A percentile compares a stretch with the other conserved stretches of the same genome.
Evolutionary conservation across 768 basidiomycete species (phyloP).

Genomic region (Suillus cothurnatus): DNA sequence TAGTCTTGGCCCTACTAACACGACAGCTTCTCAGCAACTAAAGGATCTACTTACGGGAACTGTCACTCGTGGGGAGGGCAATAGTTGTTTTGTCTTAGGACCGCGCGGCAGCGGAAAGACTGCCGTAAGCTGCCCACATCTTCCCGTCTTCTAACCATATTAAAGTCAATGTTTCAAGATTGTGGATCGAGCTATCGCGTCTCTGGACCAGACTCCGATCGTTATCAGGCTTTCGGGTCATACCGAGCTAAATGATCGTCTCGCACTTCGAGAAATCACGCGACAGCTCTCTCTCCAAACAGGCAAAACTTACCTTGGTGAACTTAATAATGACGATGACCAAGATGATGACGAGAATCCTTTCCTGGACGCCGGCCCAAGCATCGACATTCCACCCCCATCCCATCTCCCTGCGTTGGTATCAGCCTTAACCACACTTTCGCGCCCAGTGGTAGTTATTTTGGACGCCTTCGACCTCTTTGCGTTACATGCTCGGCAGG

Average conservation of each 20-base stretch:
- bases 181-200: slow-evolving; percentile 55
- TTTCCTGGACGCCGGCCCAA: slow-evolving; percentile 42
- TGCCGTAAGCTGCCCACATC: slow-evolving; percentile 46
- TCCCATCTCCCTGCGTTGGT: slow-evolving; percentile 76
- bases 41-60: slow-evolving; percentile 71
- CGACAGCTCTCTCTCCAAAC: slow-evolving; percentile 81
- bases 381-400: slow-evolving; percentile 56
- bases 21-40: slow-evolving; percentile 57
- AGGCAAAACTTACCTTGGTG: slow-evolving; percentile 53
- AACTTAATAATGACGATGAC: slow-evolving; percentile 39
- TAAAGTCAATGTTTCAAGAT: slow-evolving; percentile 43
- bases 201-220: slow-evolving; percentile 56
- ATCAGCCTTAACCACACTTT: slow-evolving; percentile 74
- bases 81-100: slow-evolving; percentile 88
- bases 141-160: slow-evolving; percentile 3
- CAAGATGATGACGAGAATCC: slow-evolving; percentile 43
- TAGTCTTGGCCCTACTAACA: slow-evolving; percentile 46
- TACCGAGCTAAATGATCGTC: slow-evolving; percentile 80
- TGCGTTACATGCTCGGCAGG: slow-evolving; percentile 87
- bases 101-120: slow-evolving; percentile 89
- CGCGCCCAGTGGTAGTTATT: slow-evolving; percentile 78
- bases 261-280: slow-evolving; percentile 93
- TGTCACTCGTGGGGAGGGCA: slow-evolving; percentile 81
- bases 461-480: slow-evolving; percentile 96
- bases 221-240: slow-evolving; percentile 84